Conservation (phyloP, 2,329 filamentous ascomycete genomes). For the Colletotrichum salicis region DNA sequence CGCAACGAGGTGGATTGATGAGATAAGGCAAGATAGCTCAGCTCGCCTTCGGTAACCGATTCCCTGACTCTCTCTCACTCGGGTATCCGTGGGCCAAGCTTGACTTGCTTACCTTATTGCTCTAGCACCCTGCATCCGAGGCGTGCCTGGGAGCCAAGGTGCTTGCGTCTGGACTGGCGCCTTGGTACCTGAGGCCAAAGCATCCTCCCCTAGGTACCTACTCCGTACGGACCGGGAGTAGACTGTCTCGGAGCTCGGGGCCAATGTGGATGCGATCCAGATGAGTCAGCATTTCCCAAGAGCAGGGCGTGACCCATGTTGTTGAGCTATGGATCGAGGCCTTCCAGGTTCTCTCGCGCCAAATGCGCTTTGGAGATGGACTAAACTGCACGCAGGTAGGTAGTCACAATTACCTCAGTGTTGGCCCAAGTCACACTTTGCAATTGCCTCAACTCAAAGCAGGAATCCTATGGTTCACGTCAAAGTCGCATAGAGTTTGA, state of each 20-base stretch:
- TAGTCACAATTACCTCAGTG: neutral
- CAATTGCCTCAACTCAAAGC: neutral
- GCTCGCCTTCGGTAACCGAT: neutral
- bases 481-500: conserved; percentile 7
- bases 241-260: conserved; percentile 22
- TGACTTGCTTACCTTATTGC: neutral
- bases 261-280: neutral
- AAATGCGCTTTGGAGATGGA: neutral
- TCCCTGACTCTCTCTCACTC: neutral
- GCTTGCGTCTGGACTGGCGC: neutral
- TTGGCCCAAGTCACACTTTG: neutral
- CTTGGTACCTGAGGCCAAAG: conserved; percentile 27
- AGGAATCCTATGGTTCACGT: neutral
- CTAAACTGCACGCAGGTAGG: neutral
- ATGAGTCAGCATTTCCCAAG: conserved; percentile 20
- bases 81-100: neutral
- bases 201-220: neutral
- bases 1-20: neutral
- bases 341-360: neutral
- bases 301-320: neutral
- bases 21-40: neutral
- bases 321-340: too few species aligned
- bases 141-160: conserved; percentile 18
- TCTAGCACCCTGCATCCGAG: neutral
- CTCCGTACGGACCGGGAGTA: too few species aligned